Evolutionary conservation across 2,329 filamentous ascomycete species (phyloP).

Genomic region (Calonectria ilicicola): DNA sequence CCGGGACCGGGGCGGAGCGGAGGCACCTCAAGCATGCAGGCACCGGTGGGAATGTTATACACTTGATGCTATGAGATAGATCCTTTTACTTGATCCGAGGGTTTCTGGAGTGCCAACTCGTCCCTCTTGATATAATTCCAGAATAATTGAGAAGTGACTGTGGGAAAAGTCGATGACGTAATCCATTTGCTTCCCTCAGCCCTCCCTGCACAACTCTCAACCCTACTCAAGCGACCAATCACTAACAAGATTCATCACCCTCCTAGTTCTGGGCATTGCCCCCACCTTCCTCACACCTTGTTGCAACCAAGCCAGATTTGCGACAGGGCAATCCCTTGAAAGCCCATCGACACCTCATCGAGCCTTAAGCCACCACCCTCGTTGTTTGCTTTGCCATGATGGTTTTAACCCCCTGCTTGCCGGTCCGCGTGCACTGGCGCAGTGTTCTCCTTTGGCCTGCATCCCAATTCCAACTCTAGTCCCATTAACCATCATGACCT

Average conservation of each 20-base stretch:
- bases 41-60: constrained; percentile 9
- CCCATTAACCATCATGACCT: constrained; percentile 14
- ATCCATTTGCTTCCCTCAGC: neutral
- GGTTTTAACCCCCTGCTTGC: neutral
- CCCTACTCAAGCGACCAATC: neutral
- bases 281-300: neutral
- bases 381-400: constrained; percentile 11
- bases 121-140: neutral
- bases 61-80: constrained; percentile 20
- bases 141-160: neutral
- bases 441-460: neutral
- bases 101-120: neutral
- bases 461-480: constrained; percentile 3
- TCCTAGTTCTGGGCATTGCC: constrained; percentile 8
- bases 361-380: constrained; percentile 36
- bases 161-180: neutral
- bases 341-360: constrained; percentile 30
- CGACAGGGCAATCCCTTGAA: constrained; percentile 36
- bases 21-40: neutral
- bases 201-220: too few relatives aligned
- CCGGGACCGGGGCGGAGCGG: constrained; percentile 18
- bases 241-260: constrained; percentile 26
- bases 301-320: neutral
- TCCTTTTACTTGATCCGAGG: neutral
- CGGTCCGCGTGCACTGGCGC: neutral